A percentile compares a stretch with the other conserved stretches of the same genome.
Evolutionary conservation across 139 green algal species (phyloP).

Genomic region (Dunaliella primolecta): DNA sequence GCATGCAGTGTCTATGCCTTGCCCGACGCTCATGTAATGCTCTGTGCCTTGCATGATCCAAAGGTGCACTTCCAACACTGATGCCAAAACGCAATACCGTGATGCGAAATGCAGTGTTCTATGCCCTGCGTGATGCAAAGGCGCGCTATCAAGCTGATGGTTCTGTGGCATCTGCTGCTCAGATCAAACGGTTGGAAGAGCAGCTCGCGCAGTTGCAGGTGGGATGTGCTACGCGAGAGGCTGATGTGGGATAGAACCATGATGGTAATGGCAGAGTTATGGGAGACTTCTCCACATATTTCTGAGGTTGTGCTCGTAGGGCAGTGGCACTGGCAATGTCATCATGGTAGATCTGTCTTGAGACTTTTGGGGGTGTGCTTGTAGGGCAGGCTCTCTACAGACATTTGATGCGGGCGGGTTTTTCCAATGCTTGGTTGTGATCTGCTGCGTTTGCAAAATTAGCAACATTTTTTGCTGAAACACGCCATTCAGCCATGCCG

Average conservation of each 20-base stretch:
- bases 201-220: slow-evolving; percentile 36
- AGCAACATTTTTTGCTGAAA: no score
- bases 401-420: background rate
- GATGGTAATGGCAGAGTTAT: no score
- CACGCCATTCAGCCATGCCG: background rate
- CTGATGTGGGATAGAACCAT: no score
- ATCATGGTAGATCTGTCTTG: background rate
- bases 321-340: no score
- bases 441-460: no score
- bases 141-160: background rate
- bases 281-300: background rate
- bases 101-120: slow-evolving; percentile 50
- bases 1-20: no score
- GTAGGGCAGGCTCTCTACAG: background rate
- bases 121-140: slow-evolving; percentile 45
- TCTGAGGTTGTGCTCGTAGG: background rate
- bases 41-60: no score
- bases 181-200: slow-evolving; percentile 26
- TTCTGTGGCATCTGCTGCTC: background rate
- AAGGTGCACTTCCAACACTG: background rate
- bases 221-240: no score
- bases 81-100: background rate
- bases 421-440: no score
- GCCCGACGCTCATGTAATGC: no score
- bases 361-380: background rate